These are phyloP conservation scores for Pogostemon cablin DNA, from an alignment of 257 asterid species.

Conservation along the genomic window DNA sequence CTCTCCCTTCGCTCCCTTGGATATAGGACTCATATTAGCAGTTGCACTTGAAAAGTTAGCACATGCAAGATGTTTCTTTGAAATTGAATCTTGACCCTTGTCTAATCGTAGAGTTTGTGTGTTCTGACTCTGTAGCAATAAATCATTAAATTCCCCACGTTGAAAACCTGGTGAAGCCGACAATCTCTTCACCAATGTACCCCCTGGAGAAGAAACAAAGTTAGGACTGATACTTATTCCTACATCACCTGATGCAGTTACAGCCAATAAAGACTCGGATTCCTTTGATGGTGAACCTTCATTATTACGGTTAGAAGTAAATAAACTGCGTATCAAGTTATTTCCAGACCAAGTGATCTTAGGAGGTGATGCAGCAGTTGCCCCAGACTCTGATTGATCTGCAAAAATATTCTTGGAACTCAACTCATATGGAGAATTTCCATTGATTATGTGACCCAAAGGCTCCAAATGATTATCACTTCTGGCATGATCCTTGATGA, in stretches of 20 bases:
- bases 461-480: slow-evolving; percentile 42
- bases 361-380: slow-evolving; percentile 50
- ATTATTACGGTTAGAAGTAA: slow-evolving; percentile 40
- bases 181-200: slow-evolving; percentile 38
- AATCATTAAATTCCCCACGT: slow-evolving; percentile 36
- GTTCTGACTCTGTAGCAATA: slow-evolving; percentile 40
- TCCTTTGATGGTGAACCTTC: slow-evolving; percentile 43
- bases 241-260: slow-evolving; percentile 38
- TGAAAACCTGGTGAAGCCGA: slow-evolving; percentile 42
- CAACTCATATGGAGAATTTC: slow-evolving; percentile 35
- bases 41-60: slow-evolving; percentile 36
- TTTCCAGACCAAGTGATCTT: slow-evolving; percentile 48
- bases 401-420: slow-evolving; percentile 31
- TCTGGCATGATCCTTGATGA: slow-evolving; percentile 31
- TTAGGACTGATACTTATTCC: slow-evolving; percentile 42
- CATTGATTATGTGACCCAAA: slow-evolving; percentile 33
- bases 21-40: slow-evolving; percentile 32
- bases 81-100: slow-evolving; percentile 38
- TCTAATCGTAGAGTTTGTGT: slow-evolving; percentile 32
- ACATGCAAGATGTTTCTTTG: slow-evolving; percentile 36
- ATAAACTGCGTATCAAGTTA: slow-evolving; percentile 34
- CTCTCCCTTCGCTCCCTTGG: slow-evolving; percentile 35
- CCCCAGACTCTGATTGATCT: slow-evolving; percentile 33
- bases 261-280: slow-evolving; percentile 55
- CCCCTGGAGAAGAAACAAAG: slow-evolving; percentile 47